Evolutionary conservation across 805 yeast species (phyloP).

Genomic region (Candida ponderosae): DNA sequence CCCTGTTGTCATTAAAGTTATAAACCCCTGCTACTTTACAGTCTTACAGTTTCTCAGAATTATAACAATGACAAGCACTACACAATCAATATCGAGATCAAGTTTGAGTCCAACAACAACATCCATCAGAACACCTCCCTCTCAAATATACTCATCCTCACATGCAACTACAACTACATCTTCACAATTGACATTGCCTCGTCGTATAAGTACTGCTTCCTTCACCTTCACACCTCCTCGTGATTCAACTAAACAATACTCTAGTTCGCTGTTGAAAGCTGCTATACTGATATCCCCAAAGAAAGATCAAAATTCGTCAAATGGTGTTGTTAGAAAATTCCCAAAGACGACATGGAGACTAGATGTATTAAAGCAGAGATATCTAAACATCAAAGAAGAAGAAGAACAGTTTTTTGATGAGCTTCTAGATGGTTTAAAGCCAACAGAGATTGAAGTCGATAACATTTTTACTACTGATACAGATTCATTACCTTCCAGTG

Average conservation of each 20-base stretch:
- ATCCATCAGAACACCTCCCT: no score
- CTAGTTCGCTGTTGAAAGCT: not conserved
- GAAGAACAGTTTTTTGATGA: slow-evolving; percentile 4
- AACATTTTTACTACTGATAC: slow-evolving; percentile 2
- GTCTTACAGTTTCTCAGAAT: no score
- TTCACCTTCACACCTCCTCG: no score
- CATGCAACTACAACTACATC: not conserved
- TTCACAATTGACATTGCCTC: not conserved
- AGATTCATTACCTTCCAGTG: not conserved
- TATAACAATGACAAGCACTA: no score
- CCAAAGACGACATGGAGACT: slow-evolving; percentile 19
- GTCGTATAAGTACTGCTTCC: no score
- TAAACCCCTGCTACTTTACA: no score
- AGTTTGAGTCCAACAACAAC: no score
- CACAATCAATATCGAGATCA: no score
- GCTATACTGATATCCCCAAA: not conserved
- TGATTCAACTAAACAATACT: not conserved
- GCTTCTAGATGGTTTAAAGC: slow-evolving; percentile 3
- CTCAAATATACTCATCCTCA: no score
- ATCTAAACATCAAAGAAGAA: slow-evolving; percentile 5
- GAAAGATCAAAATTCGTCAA: not conserved
- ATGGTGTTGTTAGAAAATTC: slow-evolving; percentile 11
- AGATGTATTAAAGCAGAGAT: slow-evolving; percentile 12
- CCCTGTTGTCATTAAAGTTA: no score
- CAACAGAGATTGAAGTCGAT: slow-evolving; percentile 6